A percentile compares a stretch with the other conserved stretches of the same genome.
phyloP scores from a whole-genome alignment of 2,329 filamentous ascomycete species.

The Sordariomycetes sp. region DNA sequence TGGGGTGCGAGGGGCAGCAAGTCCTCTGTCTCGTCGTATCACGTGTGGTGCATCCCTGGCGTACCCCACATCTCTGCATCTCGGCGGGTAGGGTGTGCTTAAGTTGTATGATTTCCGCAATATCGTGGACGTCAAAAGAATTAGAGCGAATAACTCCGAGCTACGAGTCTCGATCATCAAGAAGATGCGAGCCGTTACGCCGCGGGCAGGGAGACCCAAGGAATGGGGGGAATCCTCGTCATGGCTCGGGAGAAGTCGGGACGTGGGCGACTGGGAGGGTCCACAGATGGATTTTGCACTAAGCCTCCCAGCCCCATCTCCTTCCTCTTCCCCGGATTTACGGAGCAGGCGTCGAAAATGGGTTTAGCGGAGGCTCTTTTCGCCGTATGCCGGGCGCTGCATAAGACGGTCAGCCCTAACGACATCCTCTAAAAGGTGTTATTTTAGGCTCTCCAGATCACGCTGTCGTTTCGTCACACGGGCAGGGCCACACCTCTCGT shows the following conservation, averaged over 20 bases:
- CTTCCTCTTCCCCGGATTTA: not conserved
- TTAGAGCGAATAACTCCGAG: not conserved
- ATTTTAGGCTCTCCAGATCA: too few species aligned
- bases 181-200: not conserved
- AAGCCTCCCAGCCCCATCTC: too few species aligned
- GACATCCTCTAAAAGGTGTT: too few species aligned
- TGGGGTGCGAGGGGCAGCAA: not conserved
- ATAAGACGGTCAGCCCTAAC: not conserved
- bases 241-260: not conserved
- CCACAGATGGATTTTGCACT: too few species aligned
- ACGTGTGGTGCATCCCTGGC: not conserved
- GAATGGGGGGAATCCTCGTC: not conserved
- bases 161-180: not conserved
- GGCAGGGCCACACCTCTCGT: too few species aligned
- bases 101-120: not conserved
- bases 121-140: not conserved
- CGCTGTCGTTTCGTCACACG: too few species aligned
- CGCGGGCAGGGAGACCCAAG: not conserved
- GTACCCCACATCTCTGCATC: not conserved
- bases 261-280: not conserved
- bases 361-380: not conserved
- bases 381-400: not conserved
- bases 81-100: not conserved
- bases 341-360: not conserved
- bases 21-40: not conserved